Evolutionary conservation across 352 stramenopile genomes (phyloP).

Genomic region (Thraustochytrium striatum): DNA sequence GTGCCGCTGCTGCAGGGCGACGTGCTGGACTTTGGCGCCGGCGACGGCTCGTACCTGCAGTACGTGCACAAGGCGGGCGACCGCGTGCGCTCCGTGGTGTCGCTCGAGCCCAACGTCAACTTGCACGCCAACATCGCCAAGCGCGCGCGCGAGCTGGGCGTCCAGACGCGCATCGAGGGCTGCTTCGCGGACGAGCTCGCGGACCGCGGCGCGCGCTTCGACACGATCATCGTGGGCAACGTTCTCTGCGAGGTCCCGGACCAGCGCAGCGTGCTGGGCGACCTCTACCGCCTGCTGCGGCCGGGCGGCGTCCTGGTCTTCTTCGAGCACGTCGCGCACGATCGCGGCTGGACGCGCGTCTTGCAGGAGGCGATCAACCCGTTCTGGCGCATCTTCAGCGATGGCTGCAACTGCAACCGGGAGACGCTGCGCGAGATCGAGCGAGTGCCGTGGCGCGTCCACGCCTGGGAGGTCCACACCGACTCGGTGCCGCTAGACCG

Average conservation of each 20-base stretch:
- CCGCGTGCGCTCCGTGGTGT: neutral
- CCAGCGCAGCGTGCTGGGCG: neutral
- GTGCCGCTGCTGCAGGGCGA: conserved; percentile 9
- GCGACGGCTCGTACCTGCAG: conserved; percentile 16
- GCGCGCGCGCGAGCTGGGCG: neutral
- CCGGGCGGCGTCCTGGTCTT: conserved; percentile 9
- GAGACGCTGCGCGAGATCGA: neutral
- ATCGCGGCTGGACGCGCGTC: neutral
- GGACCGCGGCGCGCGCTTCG: conserved; percentile 18
- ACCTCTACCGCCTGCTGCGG: conserved; percentile 7
- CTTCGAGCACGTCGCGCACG: conserved; percentile 20
- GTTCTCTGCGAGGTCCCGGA: conserved; percentile 43
- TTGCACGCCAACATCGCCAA: neutral
- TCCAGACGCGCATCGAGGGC: neutral
- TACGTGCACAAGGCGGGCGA: neutral
- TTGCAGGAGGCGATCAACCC: neutral
- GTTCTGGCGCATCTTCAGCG: neutral
- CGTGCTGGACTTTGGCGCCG: conserved; percentile 26
- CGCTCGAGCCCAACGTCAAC: neutral
- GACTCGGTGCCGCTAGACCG: neutral
- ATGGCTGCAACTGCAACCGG: neutral
- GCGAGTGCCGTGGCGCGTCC: neutral
- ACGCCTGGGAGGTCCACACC: neutral
- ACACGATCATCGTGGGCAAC: conserved; percentile 28
- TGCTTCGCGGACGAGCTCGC: conserved; percentile 12